These are phyloP conservation scores for Aleurites moluccanus DNA, from an alignment of 441 rosid species.

Conservation along the genomic window DNA sequence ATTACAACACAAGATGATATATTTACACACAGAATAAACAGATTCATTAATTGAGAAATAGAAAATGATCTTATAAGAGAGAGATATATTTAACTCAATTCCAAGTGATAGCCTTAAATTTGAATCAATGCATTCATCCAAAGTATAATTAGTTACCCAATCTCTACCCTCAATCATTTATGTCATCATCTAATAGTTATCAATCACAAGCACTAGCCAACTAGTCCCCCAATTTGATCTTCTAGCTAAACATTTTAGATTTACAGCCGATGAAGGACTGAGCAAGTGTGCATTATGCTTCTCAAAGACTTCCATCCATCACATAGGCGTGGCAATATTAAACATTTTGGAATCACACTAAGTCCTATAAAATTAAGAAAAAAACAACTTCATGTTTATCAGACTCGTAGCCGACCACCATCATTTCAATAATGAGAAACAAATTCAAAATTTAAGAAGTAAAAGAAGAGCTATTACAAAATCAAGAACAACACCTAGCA, in stretches of 20 bases:
- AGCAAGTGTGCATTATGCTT: not conserved
- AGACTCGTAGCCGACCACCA: not conserved
- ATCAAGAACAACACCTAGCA: not conserved
- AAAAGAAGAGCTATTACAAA: not conserved
- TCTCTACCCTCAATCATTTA: not conserved
- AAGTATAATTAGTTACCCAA: not conserved
- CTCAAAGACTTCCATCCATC: not conserved
- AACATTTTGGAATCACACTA: not conserved
- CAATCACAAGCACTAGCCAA: not conserved
- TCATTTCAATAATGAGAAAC: too few species aligned
- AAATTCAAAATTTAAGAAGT: not conserved
- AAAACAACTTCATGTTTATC: not conserved
- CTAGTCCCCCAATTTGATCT: not conserved
- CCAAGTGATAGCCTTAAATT: not conserved
- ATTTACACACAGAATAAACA: not conserved
- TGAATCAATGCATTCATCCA: not conserved
- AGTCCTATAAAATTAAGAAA: not conserved
- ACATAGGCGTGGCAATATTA: too few species aligned
- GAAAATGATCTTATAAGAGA: not conserved
- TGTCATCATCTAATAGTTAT: not conserved
- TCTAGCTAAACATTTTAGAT: not conserved
- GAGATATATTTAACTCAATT: not conserved
- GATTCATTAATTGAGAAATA: not conserved
- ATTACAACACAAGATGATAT: not conserved
- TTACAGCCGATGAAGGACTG: not conserved